Evolutionary conservation across 495 filamentous ascomycete species (phyloP).

Genomic region (Podospora fimiseda): DNA sequence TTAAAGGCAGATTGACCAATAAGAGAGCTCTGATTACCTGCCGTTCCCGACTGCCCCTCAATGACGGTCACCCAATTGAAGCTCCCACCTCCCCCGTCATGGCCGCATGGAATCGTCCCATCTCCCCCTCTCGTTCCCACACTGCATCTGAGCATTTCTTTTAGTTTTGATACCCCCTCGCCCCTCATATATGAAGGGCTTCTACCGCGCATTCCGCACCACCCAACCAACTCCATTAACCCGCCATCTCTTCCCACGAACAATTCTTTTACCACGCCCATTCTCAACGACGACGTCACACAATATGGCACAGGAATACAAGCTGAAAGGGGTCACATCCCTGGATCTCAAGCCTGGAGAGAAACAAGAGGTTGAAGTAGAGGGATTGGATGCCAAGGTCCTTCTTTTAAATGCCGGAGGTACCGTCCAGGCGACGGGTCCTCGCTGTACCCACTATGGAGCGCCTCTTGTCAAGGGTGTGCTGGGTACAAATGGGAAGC

Average conservation of each 20-base stretch:
- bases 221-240: neutral
- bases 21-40: neutral
- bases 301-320: slow-evolving; percentile 64
- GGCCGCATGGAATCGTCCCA: too few relatives aligned
- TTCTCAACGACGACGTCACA: slow-evolving; percentile 2
- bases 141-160: too few relatives aligned
- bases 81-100: too few relatives aligned
- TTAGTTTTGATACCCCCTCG: neutral
- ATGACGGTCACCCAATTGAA: neutral
- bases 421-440: slow-evolving; percentile 67
- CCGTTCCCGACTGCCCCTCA: neutral
- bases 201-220: neutral
- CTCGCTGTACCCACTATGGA: slow-evolving; percentile 91
- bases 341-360: slow-evolving; percentile 68
- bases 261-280: neutral
- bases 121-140: too few relatives aligned
- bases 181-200: neutral
- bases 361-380: slow-evolving; percentile 83
- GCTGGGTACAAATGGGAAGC: slow-evolving; percentile 68
- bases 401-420: slow-evolving; percentile 71
- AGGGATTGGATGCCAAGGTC: slow-evolving; percentile 82
- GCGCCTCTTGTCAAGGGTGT: slow-evolving; percentile 82
- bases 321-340: slow-evolving; percentile 70
- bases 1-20: neutral
- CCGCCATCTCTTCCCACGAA: neutral